Evolutionary conservation across 257 asterid species (phyloP), one percentile per base, ranked within the genome.

Genomic region (Petunia secreta): DNA sequence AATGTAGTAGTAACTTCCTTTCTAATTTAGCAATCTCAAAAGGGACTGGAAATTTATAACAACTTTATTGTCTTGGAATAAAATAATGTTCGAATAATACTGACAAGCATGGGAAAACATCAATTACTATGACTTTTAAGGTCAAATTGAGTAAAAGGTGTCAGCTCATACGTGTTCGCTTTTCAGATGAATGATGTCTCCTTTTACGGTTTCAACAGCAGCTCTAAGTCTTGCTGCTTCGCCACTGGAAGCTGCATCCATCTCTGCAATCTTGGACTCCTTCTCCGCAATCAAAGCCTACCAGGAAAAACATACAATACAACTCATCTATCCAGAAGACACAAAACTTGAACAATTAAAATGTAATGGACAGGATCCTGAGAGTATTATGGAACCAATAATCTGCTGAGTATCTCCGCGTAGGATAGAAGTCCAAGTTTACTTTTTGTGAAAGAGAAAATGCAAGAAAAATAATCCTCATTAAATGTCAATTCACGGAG

Each of bases 201-300:
- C 99, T 88, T 91, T 95, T 69, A 92, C 85, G 34, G 94, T 85
- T 86, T 95, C 97, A 83, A 95, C 84, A 43, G 95, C 91, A 85
- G 98, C 99, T 89, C 89, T 89, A 75, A 92, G 91, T 66, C 99
- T 88, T 76, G 98, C 99, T 79, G 91, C 91, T 91, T 95, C 98
- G 75, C 99, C 99, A 85, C 94, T 95, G 75, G 99, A 92, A 85
- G 99, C 99, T 80, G 96, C 99, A 84, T 95, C 98, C 93, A 93
- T 89, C 87, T 95, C 97, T 38, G 97, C 98, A 85, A 95, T 91
- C 87, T 91, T 89, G 82, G 97, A 89, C 85, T 95, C 99, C 77
- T 90, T 93, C 85, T 92, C 97, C 41, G 90, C 93, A 68, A 93
- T 84, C 83, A 90, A 76, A 77, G 91, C 88, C 99, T 95, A 84